Conservation (phyloP, 2,329 filamentous ascomycete genomes). For the Ophiostoma populinum region DNA sequence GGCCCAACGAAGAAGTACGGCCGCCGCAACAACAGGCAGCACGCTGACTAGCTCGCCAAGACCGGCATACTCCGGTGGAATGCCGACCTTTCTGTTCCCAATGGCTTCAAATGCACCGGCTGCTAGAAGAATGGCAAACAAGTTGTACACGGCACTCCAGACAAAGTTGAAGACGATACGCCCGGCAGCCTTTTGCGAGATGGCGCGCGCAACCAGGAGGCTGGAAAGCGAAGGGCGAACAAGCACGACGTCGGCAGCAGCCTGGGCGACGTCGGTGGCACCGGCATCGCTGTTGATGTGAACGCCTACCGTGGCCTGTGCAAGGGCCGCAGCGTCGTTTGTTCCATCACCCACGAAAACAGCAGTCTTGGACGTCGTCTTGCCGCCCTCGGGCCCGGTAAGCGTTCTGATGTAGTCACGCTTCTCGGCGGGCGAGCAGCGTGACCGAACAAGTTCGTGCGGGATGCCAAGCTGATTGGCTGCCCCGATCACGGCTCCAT, state of each 20-base stretch:
- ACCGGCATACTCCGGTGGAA: constrained; percentile 46
- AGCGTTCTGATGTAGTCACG: constrained; percentile 25
- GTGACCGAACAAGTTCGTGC: constrained; percentile 21
- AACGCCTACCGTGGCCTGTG: constrained; percentile 53
- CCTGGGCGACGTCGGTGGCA: constrained; percentile 45
- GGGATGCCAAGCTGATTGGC: constrained; percentile 25
- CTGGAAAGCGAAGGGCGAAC: constrained; percentile 37
- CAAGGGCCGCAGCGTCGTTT: constrained; percentile 59
- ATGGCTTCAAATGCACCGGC: constrained; percentile 39
- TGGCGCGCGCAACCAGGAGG: constrained; percentile 38
- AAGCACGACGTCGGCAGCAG: constrained; percentile 53
- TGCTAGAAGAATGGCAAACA: constrained; percentile 48
- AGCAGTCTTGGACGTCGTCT: no score
- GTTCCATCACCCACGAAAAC: constrained; percentile 65
- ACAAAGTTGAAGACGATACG: constrained; percentile 51
- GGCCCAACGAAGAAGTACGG: neutral
- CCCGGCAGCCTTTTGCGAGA: constrained; percentile 26
- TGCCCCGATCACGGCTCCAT: constrained; percentile 26
- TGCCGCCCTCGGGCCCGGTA: no score
- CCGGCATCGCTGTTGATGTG: constrained; percentile 47
- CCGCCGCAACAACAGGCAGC: constrained; percentile 40
- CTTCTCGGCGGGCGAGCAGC: constrained; percentile 29
- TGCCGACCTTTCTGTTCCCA: no score
- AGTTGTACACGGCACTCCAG: constrained; percentile 56
- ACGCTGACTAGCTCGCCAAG: constrained; percentile 61